These are phyloP conservation scores for Sphagnum tenellum DNA, from an alignment of 225 moss, liverwort and hornwort genomes.

Conservation along the genomic window DNA sequence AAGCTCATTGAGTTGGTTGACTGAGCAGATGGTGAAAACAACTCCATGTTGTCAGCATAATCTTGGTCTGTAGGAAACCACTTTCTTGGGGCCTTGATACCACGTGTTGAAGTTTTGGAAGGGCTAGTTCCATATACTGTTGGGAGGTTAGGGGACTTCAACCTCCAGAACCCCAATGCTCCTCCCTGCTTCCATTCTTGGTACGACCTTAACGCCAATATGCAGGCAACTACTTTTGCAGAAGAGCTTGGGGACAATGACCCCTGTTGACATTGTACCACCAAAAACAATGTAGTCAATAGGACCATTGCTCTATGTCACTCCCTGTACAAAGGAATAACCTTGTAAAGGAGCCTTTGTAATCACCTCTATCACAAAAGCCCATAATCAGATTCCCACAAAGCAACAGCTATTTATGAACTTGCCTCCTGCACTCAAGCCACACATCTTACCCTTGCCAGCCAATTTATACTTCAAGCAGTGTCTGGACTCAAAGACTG, in stretches of 20 bases:
- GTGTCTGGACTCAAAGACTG: too few relatives aligned
- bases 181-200: slow-evolving; percentile 53
- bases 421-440: too few relatives aligned
- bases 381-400: too few relatives aligned
- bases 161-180: slow-evolving; percentile 44
- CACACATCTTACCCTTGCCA: too few relatives aligned
- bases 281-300: too few relatives aligned
- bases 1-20: slow-evolving; percentile 16
- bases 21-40: slow-evolving; percentile 20
- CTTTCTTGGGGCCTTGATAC: slow-evolving; percentile 23
- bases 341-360: too few relatives aligned
- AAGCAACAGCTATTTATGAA: too few relatives aligned
- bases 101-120: slow-evolving; percentile 20
- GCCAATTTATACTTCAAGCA: too few relatives aligned
- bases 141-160: slow-evolving; percentile 34
- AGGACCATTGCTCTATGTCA: too few relatives aligned
- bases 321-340: too few relatives aligned
- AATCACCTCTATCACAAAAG: too few relatives aligned
- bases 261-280: slow-evolving; percentile 12
- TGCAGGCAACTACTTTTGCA: slow-evolving; percentile 51
- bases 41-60: slow-evolving; percentile 21
- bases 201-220: slow-evolving; percentile 47
- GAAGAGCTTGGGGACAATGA: slow-evolving; percentile 37
- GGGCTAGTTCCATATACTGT: slow-evolving; percentile 21
- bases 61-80: slow-evolving; percentile 37